Evolutionary conservation across 805 yeast genomes (phyloP).

Genomic region (Barnettozyma siamensis): DNA sequence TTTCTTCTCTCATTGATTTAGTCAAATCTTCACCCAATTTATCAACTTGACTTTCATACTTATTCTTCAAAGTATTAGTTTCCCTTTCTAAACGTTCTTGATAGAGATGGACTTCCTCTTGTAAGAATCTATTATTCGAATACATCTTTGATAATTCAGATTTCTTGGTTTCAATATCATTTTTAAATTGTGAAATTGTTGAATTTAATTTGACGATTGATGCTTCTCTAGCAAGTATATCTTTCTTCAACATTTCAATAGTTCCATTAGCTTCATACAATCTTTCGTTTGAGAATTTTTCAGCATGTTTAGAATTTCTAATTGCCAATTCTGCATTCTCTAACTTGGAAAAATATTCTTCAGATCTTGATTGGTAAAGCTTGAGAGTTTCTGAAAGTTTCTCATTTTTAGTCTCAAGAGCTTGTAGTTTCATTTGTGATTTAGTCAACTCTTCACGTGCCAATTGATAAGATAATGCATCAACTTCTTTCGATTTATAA

Average conservation of each 20-base stretch:
- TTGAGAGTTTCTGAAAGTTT: slow-evolving; percentile 52
- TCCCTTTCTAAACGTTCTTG: slow-evolving; percentile 39
- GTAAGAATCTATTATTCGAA: slow-evolving; percentile 42
- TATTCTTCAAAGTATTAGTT: slow-evolving; percentile 34
- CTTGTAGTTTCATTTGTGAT: slow-evolving; percentile 51
- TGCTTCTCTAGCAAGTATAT: slow-evolving; percentile 47
- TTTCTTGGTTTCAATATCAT: slow-evolving; percentile 48
- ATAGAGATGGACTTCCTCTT: slow-evolving; percentile 51
- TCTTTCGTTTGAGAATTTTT: slow-evolving; percentile 47
- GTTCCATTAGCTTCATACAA: slow-evolving; percentile 43
- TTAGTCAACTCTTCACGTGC: slow-evolving; percentile 36
- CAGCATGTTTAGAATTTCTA: slow-evolving; percentile 56
- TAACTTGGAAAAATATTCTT: slow-evolving; percentile 63
- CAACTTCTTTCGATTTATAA: slow-evolving; percentile 13
- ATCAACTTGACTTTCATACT: slow-evolving; percentile 44
- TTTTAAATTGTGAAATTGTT: slow-evolving; percentile 47
- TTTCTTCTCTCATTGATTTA: slow-evolving; percentile 55
- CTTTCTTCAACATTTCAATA: slow-evolving; percentile 44
- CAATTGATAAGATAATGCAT: slow-evolving; percentile 19
- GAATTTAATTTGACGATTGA: slow-evolving; percentile 47
- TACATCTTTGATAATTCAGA: slow-evolving; percentile 47
- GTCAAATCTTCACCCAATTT: slow-evolving; percentile 48
- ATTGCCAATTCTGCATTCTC: slow-evolving; percentile 77
- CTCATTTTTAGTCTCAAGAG: slow-evolving; percentile 46
- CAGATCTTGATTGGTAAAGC: slow-evolving; percentile 66